A percentile compares a stretch with the other conserved stretches of the same genome.
phyloP scores from a whole-genome alignment of 1,139 yeast species.

The Yamadazyma sp. region DNA sequence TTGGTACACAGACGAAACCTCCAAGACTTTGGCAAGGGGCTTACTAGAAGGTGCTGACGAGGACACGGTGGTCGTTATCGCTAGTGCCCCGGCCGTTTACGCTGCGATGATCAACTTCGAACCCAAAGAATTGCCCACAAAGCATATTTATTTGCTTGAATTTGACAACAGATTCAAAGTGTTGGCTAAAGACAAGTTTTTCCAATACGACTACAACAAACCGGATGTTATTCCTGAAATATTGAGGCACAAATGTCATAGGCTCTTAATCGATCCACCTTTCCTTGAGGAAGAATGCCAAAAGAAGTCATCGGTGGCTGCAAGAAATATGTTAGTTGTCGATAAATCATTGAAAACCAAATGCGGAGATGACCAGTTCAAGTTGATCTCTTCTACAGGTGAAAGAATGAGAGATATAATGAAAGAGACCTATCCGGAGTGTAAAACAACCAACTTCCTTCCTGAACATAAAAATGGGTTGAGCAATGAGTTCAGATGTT shows the following conservation, averaged over 20 bases:
- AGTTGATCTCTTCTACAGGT: conserved; percentile 77
- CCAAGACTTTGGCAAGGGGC: conserved; percentile 64
- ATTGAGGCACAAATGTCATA: conserved; percentile 62
- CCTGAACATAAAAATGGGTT: conserved; percentile 87
- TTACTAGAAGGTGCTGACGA: conserved; percentile 73
- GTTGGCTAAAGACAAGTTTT: conserved; percentile 68
- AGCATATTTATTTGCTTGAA: conserved; percentile 72
- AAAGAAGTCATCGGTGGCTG: conserved; percentile 68
- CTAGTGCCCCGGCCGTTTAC: conserved; percentile 89
- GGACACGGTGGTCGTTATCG: conserved; percentile 68
- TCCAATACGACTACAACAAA: conserved; percentile 69
- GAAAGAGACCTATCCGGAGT: conserved; percentile 60
- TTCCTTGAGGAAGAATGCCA: conserved; percentile 82
- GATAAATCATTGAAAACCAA: conserved; percentile 37
- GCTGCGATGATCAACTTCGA: conserved; percentile 70
- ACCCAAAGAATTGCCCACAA: conserved; percentile 55
- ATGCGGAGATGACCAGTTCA: conserved; percentile 44
- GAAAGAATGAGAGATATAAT: conserved; percentile 77
- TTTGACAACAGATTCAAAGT: conserved; percentile 73
- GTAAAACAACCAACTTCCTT: conserved; percentile 59
- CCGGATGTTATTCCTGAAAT: conserved; percentile 65
- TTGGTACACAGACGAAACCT: conserved; percentile 80
- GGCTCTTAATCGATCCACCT: conserved; percentile 87
- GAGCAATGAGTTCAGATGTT: conserved; percentile 85
- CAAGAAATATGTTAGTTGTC: conserved; percentile 53